A percentile compares a stretch with the other conserved stretches of the same genome.
Evolutionary conservation across 1,284 basidiomycete species (phyloP).

Genomic region (Cryptococcus sp.): DNA sequence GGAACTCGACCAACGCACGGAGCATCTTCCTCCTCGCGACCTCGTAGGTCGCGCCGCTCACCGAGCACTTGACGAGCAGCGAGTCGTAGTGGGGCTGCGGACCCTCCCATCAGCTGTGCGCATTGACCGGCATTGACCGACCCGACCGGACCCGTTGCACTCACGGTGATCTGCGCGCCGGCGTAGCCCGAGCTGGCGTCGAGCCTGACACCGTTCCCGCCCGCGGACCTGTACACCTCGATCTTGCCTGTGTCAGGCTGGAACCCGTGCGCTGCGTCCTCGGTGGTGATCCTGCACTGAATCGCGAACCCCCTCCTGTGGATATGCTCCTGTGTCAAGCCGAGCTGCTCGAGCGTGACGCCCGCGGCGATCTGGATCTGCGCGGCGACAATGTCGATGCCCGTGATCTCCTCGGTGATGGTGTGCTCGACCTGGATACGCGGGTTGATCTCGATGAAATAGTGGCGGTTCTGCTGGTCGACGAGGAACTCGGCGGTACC

Average conservation of each 20-base stretch:
- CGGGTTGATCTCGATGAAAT: constrained; percentile 98
- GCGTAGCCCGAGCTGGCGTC: constrained; percentile 98
- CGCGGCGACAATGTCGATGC: constrained; percentile 96
- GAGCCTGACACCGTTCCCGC: constrained; percentile 96
- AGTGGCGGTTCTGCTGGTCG: constrained; percentile 90
- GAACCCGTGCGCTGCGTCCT: constrained; percentile 86
- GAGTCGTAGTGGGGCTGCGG: constrained; percentile 93
- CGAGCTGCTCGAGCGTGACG: constrained; percentile 90
- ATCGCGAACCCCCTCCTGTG: constrained; percentile 96
- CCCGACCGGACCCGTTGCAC: constrained; percentile 30
- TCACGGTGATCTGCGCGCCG: constrained; percentile 94
- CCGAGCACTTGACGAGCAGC: constrained; percentile 92
- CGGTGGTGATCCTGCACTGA: constrained; percentile 99
- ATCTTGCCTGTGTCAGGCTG: constrained; percentile 99
- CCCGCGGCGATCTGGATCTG: constrained; percentile 99
- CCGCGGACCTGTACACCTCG: constrained; percentile 96
- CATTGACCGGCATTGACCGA: background rate
- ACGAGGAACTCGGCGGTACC: constrained; percentile 97
- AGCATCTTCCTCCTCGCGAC: constrained; percentile 99
- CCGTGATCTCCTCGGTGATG: constrained; percentile 97
- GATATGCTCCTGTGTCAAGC: constrained; percentile 94
- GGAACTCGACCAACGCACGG: constrained; percentile 96
- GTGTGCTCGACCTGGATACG: constrained; percentile 99
- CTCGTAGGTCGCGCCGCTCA: constrained; percentile 96
- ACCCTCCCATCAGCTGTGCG: background rate